These are phyloP conservation scores for Aegle marmelos DNA, from an alignment of 345 rosid species.

Conservation along the genomic window DNA sequence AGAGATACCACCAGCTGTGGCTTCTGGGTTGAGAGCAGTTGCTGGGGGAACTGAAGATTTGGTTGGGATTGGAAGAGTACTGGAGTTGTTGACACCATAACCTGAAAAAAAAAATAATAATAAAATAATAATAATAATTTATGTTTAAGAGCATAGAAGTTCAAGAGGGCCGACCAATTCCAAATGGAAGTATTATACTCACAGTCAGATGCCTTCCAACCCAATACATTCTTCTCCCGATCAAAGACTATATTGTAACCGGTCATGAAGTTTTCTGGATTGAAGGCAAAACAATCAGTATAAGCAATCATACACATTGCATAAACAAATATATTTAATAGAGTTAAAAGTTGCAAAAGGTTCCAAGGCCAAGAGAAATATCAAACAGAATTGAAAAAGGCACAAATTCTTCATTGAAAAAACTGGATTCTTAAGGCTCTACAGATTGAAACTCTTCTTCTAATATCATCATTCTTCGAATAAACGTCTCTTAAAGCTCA, in stretches of 20 bases:
- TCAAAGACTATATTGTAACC: slow-evolving; percentile 67
- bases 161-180: not conserved
- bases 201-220: slow-evolving; percentile 76
- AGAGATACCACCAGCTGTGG: slow-evolving; percentile 36
- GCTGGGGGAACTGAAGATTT: slow-evolving; percentile 46
- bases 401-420: not conserved
- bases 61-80: slow-evolving; percentile 35
- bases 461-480: not conserved
- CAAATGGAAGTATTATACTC: slow-evolving; percentile 24
- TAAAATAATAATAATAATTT: too few relatives aligned
- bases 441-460: not conserved
- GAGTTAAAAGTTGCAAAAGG: not conserved
- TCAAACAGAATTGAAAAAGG: not conserved
- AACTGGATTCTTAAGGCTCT: not conserved
- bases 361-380: not conserved
- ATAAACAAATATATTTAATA: not conserved
- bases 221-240: slow-evolving; percentile 59
- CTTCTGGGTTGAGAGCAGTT: slow-evolving; percentile 59
- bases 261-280: slow-evolving; percentile 83
- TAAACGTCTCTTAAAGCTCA: not conserved
- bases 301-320: slow-evolving; percentile 3
- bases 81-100: slow-evolving; percentile 26
- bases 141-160: not conserved
- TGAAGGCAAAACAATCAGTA: not conserved
- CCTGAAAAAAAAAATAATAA: slow-evolving; percentile 35